Conservation (phyloP, 805 yeast species). For the Tetrapisispora pingtungensis region DNA sequence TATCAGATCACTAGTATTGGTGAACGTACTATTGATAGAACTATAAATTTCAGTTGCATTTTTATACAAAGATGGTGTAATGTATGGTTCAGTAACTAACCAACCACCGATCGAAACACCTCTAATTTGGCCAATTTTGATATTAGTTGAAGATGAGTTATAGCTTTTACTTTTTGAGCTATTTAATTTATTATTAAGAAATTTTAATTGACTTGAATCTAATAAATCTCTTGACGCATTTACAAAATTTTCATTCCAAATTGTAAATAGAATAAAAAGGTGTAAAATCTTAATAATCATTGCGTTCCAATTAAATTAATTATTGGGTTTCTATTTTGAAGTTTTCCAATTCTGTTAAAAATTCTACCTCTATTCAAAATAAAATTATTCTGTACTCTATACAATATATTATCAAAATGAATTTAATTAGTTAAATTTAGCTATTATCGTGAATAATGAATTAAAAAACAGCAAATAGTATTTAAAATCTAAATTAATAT, state of each 20-base stretch:
- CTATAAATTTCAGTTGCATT: background rate
- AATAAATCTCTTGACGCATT: background rate
- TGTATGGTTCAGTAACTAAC: slow-evolving; percentile 62
- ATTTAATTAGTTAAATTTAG: too few species aligned
- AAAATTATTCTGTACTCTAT: too few species aligned
- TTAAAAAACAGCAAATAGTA: too few species aligned
- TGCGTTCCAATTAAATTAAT: too few species aligned
- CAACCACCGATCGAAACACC: slow-evolving; percentile 63
- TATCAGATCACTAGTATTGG: background rate
- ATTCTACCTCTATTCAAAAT: too few species aligned
- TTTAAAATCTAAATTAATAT: too few species aligned
- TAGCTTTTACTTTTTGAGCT: background rate
- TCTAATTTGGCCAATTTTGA: background rate
- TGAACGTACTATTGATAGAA: background rate
- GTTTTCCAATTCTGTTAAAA: background rate
- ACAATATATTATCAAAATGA: too few species aligned
- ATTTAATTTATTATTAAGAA: background rate
- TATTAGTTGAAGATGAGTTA: background rate
- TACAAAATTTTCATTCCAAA: background rate
- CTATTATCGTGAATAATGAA: too few species aligned
- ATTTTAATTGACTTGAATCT: background rate
- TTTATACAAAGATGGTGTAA: slow-evolving; percentile 48
- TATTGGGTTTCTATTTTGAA: too few species aligned
- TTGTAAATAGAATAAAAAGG: background rate
- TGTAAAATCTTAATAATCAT: background rate